phyloP scores from a whole-genome alignment of 2,329 filamentous ascomycete genomes.

The Clarireedia paspali region DNA sequence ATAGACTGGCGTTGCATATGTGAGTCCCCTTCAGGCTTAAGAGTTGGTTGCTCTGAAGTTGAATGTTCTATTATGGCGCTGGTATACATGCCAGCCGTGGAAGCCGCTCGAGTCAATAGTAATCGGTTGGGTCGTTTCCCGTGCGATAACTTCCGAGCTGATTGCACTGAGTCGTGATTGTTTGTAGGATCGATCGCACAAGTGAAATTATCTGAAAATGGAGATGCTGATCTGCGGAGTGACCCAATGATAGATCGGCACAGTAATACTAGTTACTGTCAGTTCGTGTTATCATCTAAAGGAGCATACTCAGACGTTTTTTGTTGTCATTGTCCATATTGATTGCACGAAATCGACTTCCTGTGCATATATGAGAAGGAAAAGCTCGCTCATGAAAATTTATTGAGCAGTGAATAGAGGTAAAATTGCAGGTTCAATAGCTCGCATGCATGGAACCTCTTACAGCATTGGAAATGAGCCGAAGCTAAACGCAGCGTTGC shows the following conservation, averaged over 20 bases:
- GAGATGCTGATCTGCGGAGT: constrained; percentile 4
- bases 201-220: neutral
- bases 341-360: neutral
- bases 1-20: neutral
- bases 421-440: too few relatives aligned
- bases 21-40: neutral
- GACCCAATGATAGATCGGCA: constrained; percentile 6
- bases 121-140: neutral
- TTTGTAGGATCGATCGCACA: neutral
- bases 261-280: constrained; percentile 1
- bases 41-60: neutral
- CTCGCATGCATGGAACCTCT: too few relatives aligned
- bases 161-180: neutral
- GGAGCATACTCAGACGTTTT: neutral
- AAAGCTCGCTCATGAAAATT: neutral
- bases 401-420: neutral
- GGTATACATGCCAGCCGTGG: neutral
- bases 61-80: neutral
- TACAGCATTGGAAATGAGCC: too few relatives aligned
- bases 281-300: neutral
- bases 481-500: too few relatives aligned
- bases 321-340: neutral
- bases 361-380: too few relatives aligned
- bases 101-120: neutral
- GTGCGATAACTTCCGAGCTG: neutral